A percentile compares a stretch with the other conserved stretches of the same genome.
These are phyloP conservation scores for Candida awuae DNA, from an alignment of 805 yeast species.

Conservation along the genomic window DNA sequence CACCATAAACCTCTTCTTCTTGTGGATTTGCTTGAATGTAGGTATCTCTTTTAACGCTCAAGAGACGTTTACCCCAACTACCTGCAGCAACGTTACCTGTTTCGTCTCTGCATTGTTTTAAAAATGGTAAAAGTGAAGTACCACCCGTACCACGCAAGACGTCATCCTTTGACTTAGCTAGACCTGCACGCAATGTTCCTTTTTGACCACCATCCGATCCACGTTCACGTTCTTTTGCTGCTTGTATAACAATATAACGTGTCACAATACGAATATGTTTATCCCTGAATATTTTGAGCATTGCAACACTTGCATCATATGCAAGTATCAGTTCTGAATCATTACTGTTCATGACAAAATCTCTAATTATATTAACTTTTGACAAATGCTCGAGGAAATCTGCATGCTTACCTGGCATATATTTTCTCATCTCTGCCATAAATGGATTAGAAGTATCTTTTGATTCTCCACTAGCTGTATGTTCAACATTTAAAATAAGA, in stretches of 20 bases:
- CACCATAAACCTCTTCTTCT: no score
- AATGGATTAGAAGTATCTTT: conserved; percentile 34
- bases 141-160: conserved; percentile 89
- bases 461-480: conserved; percentile 58
- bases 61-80: conserved; percentile 74
- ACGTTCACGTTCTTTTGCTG: conserved; percentile 44
- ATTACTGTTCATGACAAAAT: conserved; percentile 43
- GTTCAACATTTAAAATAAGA: conserved; percentile 65
- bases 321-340: conserved; percentile 56
- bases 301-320: conserved; percentile 84
- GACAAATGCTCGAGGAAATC: conserved; percentile 60
- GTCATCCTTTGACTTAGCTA: conserved; percentile 42
- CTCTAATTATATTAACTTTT: conserved; percentile 50
- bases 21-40: no score
- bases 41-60: conserved; percentile 19
- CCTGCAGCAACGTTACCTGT: conserved; percentile 94
- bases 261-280: conserved; percentile 91
- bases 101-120: conserved; percentile 93
- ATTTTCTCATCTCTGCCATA: conserved; percentile 74
- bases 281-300: conserved; percentile 82
- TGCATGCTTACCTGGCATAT: conserved; percentile 86
- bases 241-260: conserved; percentile 75
- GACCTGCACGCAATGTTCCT: conserved; percentile 57
- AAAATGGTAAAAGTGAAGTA: conserved; percentile 80
- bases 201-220: conserved; percentile 36